A percentile compares a stretch with the other conserved stretches of the same genome.
Conservation (phyloP, 257 asterid genomes). For the Misopates orontium region DNA sequence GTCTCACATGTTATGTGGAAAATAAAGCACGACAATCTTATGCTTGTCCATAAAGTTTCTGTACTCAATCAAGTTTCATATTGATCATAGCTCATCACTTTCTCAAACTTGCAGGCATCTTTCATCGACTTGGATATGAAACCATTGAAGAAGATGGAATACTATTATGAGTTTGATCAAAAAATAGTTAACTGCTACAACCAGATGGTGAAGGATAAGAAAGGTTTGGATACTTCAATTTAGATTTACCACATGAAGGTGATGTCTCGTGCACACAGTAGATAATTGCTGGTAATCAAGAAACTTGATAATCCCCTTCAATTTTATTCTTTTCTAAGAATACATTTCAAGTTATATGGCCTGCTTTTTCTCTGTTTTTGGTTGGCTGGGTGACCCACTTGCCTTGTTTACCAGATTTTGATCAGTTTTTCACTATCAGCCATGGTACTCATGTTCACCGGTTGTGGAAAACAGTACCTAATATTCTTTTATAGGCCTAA, state of each 20-base stretch:
- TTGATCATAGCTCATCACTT: conserved; percentile 23
- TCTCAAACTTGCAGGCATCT: conserved; percentile 52
- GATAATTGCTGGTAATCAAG: background rate
- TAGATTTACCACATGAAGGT: conserved; percentile 1
- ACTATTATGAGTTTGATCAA: conserved; percentile 83
- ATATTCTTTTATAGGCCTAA: no score
- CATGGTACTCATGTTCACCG: no score
- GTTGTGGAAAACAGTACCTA: no score
- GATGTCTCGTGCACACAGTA: conserved; percentile 21
- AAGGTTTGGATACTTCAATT: conserved; percentile 31
- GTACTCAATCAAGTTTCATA: conserved; percentile 1
- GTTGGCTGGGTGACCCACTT: no score
- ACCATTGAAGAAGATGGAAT: conserved; percentile 76
- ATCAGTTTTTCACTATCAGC: no score
- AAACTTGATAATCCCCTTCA: no score
- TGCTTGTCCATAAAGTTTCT: background rate
- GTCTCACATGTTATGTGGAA: conserved; percentile 8
- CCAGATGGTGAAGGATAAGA: conserved; percentile 47
- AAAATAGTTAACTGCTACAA: conserved; percentile 59
- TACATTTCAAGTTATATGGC: no score
- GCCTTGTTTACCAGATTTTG: no score
- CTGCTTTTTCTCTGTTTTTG: no score
- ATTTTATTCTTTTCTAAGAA: no score
- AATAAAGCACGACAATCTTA: background rate
- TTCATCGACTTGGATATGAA: conserved; percentile 95